Evolutionary conservation across 495 filamentous ascomycete species (phyloP), one percentile per base, ranked within the genome.

Genomic region (Daldinia bambusicola): DNA sequence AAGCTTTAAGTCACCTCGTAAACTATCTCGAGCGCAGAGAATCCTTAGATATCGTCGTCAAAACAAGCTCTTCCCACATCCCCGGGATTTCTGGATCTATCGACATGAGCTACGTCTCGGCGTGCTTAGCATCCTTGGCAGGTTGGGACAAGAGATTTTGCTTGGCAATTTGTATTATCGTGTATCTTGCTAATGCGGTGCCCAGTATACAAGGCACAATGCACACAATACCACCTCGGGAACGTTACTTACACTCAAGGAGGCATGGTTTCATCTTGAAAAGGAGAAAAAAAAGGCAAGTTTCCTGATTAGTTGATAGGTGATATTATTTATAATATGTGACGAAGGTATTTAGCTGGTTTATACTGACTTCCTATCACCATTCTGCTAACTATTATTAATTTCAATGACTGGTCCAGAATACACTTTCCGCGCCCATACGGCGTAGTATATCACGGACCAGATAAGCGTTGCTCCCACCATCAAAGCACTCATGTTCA

Each of bases 401-500:
- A 56, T 37, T 32, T 56, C 53, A 32, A 56, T 56, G 10, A 56
- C 53, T 2, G 53, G 53, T 1, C 83, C 81, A 7, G 75, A 75
- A 56, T 85, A 86, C 3, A 78, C 75, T 10, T 76, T 76, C 50
- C 75, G 74, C n/a, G 79, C 84, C 60, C 79, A 78, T 6, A 83
- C 7, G 9, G 79, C 31, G 56, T 85, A 86, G 52, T 84, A 81
- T 8, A 80, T 32, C 36, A 81, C 52, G 2, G 81, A 77, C 59
- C 81, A 81, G 26, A 85, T 79, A 1, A 85, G 71, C n/a, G 81
- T 79, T 10, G 73, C 75, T 4, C 82, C 83, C 22, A 81, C 78
- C 55, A 85, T 82, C 30, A 81, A 55, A 5, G 72, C 53, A 6
- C 78, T 81, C 67, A 79, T 83, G 62, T 85, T 84, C 83, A 85